Base-by-base conservation (phyloP, 2,329 filamentous ascomycete genomes). In the Penicillium sp. region DNA sequence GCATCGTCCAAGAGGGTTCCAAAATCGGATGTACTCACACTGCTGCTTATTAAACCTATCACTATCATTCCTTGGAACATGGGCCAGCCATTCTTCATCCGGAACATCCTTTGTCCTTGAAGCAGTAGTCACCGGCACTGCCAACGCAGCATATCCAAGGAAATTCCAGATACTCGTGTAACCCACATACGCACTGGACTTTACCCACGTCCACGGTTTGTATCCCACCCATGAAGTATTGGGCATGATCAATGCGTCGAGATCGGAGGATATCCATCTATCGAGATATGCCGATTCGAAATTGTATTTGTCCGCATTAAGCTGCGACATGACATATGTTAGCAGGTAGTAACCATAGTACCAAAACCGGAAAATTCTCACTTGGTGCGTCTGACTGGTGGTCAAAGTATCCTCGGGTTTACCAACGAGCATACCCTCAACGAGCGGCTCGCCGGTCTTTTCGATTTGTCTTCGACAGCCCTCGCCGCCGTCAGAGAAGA, bases 141-240 rank as follows among this genome's bases (percentile, higher is more conserved):
- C 62, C 48, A 75, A 49, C 25, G 66, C 66, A 5, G 73, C 62
- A 61, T 69, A 72, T 1, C 77, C 66, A 36, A 75, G 33, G 29
- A 77, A 27, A 38, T 74, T 71, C 74, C 74, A 70, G 58, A 75
- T 66, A 44, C 65, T 67, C 0, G 71, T 74, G 55, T 75, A 75
- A 17, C 70, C 71, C 54, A 69, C 66, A 55, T 71, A 77, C 45
- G 66, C 70, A 61, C 64, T 73, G 53, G 65, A 71, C 61, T 70
- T 68, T 3, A 69, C 73, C 74, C 66, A 70, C 12, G 67, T 67
- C 59, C 64, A 72, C 21, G 70, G 69, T 36, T 61, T 68, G 59
- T 69, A 69, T 50, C 62, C 71, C 38, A 69, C 69, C 74, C 59
- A 75, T 10, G 68, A 71, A 4, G 68, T 69, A 50, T 66, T 63